Percentiles rank a stretch among this genome's conserved stretches.
Evolutionary conservation across 306 rosid species (phyloP).

Genomic region (Trifolium fragiferum): DNA sequence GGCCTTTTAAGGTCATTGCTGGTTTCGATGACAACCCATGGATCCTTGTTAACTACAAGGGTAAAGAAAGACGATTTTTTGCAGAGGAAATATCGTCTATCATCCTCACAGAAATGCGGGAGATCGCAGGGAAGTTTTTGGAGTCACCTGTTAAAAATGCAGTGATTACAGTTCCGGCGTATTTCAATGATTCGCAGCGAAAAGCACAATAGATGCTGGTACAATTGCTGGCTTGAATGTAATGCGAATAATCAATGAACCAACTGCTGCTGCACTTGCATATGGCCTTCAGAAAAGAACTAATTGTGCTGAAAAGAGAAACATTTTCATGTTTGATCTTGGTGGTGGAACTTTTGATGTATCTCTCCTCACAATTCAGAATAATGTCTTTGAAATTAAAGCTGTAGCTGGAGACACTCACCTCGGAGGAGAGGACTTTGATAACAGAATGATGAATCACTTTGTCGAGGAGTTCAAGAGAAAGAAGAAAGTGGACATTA

Average conservation of each 20-base stretch:
- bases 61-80: not conserved
- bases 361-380: conserved; percentile 20
- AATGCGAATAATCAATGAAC: conserved; percentile 25
- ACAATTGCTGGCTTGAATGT: conserved; percentile 31
- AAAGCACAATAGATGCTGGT: conserved; percentile 35
- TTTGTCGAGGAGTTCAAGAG: conserved; percentile 23
- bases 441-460: conserved; percentile 17
- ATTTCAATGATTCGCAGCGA: not conserved
- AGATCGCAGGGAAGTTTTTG: conserved; percentile 49
- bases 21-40: not conserved
- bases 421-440: conserved; percentile 41
- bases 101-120: conserved; percentile 58
- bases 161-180: not conserved
- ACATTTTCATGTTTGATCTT: conserved; percentile 22
- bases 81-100: conserved; percentile 50
- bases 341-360: too few species aligned
- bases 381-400: not conserved
- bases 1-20: not conserved
- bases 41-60: not conserved
- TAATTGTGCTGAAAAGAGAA: not conserved
- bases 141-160: too few species aligned
- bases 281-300: conserved; percentile 10
- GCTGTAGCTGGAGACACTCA: conserved; percentile 26
- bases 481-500: conserved; percentile 29
- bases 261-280: conserved; percentile 34